A percentile compares a stretch with the other conserved stretches of the same genome.
Evolutionary conservation across 306 rosid genomes (phyloP).

Genomic region (Rosa multiflora): DNA sequence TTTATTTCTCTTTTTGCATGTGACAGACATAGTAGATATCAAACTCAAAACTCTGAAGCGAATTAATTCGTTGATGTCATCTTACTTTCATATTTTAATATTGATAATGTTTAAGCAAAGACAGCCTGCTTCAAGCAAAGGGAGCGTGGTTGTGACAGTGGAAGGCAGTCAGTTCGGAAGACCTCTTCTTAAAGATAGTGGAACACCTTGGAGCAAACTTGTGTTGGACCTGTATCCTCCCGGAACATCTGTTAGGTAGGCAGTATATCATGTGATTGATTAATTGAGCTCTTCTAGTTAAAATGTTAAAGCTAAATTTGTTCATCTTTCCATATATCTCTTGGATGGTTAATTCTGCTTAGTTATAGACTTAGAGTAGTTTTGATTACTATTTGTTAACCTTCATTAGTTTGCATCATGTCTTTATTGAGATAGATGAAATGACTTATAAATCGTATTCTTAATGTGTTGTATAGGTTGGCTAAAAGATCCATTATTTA

Average conservation of each 20-base stretch:
- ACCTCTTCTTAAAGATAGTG: slow-evolving; percentile 41
- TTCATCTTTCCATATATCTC: neutral
- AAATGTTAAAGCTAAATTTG: neutral
- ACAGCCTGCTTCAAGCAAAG: slow-evolving; percentile 84
- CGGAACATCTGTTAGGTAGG: slow-evolving; percentile 66
- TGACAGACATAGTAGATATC: slow-evolving; percentile 19
- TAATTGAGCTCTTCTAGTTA: neutral
- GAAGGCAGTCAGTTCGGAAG: slow-evolving; percentile 50
- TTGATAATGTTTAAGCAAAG: slow-evolving; percentile 80
- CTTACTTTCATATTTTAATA: slow-evolving; percentile 38
- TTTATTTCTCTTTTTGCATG: neutral
- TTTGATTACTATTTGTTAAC: neutral
- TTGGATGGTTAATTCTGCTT: neutral
- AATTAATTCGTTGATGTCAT: slow-evolving; percentile 27
- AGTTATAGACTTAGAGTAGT: neutral
- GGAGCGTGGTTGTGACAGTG: slow-evolving; percentile 44
- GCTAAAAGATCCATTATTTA: neutral
- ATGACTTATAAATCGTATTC: neutral
- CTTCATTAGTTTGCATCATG: neutral
- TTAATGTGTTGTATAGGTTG: neutral
- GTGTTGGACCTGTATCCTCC: slow-evolving; percentile 68
- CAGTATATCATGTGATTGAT: neutral
- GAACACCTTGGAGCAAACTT: slow-evolving; percentile 68
- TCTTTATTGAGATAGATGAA: neutral
- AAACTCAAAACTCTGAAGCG: slow-evolving; percentile 19